A percentile compares a stretch with the other conserved stretches of the same genome.
These are phyloP conservation scores for Fusarium chaquense DNA, from an alignment of 2,329 filamentous ascomycete genomes.

Conservation along the genomic window DNA sequence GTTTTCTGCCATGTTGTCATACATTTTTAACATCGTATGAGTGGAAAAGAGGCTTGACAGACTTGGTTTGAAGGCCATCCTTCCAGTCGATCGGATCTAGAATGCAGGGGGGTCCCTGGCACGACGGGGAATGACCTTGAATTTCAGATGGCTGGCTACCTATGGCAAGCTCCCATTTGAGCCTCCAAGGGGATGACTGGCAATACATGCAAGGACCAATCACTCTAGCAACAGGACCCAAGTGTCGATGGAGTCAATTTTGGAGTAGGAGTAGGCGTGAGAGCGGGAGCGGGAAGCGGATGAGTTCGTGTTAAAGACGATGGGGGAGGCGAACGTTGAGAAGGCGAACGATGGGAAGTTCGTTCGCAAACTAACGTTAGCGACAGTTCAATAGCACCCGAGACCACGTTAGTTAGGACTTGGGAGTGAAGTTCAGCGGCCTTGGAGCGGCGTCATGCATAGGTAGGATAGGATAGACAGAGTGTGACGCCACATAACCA, in stretches of 20 bases:
- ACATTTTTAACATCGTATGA: constrained; percentile 1
- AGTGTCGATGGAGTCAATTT: neutral
- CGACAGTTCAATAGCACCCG: neutral
- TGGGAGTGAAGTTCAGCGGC: constrained; percentile 25
- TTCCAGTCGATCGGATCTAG: constrained; percentile 45
- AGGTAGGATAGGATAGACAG: constrained; percentile 19
- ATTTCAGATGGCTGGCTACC: constrained; percentile 28
- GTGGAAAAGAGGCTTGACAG: constrained; percentile 18
- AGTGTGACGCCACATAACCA: constrained; percentile 36
- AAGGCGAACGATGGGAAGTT: constrained; percentile 30
- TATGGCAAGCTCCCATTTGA: constrained; percentile 44
- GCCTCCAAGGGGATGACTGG: constrained; percentile 31
- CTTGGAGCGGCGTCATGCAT: constrained; percentile 40
- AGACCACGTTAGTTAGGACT: constrained; percentile 7
- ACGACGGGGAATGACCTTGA: constrained; percentile 28
- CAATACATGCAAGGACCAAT: constrained; percentile 19
- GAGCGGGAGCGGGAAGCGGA: constrained; percentile 33
- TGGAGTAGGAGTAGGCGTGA: neutral
- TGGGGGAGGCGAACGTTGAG: constrained; percentile 35
- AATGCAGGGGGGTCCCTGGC: constrained; percentile 38
- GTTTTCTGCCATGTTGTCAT: neutral
- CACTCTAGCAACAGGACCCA: constrained; percentile 13
- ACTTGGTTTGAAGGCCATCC: constrained; percentile 27
- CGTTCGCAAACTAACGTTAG: constrained; percentile 3
- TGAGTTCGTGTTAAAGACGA: constrained; percentile 21